phyloP scores from a whole-genome alignment of 768 basidiomycete genomes.

The Boletus speciosus region DNA sequence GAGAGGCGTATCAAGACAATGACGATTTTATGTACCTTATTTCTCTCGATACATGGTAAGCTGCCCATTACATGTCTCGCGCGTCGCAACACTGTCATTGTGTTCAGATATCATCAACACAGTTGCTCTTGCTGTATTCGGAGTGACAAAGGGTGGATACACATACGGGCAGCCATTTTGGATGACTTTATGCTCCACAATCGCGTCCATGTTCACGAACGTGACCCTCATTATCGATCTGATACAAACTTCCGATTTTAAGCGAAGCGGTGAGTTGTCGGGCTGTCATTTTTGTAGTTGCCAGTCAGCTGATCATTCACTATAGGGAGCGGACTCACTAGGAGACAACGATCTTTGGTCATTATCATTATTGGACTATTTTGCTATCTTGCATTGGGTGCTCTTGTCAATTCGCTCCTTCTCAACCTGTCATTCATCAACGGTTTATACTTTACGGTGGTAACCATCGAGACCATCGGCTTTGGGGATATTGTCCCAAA shows the following conservation, averaged over 20 bases:
- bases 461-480: constrained; percentile 68
- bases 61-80: background rate
- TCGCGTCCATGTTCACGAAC: constrained; percentile 62
- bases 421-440: constrained; percentile 59
- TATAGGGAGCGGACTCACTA: constrained; percentile 74
- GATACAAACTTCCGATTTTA: constrained; percentile 56
- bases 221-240: constrained; percentile 65
- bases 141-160: constrained; percentile 62
- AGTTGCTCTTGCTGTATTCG: constrained; percentile 54
- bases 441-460: constrained; percentile 74
- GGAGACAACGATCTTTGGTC: constrained; percentile 74
- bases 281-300: background rate
- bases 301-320: background rate
- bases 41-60: constrained; percentile 70
- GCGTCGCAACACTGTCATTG: background rate
- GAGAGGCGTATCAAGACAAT: constrained; percentile 60
- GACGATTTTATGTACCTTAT: constrained; percentile 62
- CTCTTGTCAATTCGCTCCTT: constrained; percentile 53
- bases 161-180: constrained; percentile 71
- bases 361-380: constrained; percentile 75
- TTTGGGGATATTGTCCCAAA: constrained; percentile 73
- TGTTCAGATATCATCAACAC: constrained; percentile 67
- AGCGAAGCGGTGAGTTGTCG: constrained; percentile 48
- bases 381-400: constrained; percentile 70
- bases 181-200: constrained; percentile 74